Conservation (phyloP, 495 filamentous ascomycete genomes). For the Immersiella caudata region DNA sequence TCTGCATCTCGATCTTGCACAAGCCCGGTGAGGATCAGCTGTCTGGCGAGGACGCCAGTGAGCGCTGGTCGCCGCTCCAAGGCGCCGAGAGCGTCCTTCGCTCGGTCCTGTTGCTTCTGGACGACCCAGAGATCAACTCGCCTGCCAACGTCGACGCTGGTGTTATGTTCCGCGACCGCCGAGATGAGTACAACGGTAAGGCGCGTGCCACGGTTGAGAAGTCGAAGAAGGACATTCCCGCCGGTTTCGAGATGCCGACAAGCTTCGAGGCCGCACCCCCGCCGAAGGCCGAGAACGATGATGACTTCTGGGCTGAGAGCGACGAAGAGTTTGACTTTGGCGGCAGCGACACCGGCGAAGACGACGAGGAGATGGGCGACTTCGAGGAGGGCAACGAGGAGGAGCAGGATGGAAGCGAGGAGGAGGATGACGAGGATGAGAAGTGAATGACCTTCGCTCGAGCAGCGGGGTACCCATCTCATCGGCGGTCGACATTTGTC, state of each 20-base stretch:
- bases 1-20: conserved; percentile 97
- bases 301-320: conserved; percentile 81
- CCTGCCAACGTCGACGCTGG: conserved; percentile 95
- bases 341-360: conserved; percentile 64
- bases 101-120: conserved; percentile 88
- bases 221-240: conserved; percentile 78
- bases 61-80: conserved; percentile 92
- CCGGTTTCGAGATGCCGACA: conserved; percentile 81
- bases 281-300: conserved; percentile 70
- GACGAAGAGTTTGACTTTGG: conserved; percentile 83
- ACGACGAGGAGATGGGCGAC: conserved; percentile 59
- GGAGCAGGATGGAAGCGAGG: conserved; percentile 31
- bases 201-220: conserved; percentile 71
- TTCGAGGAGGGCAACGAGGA: conserved; percentile 48
- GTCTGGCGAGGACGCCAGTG: conserved; percentile 83
- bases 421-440: conserved; percentile 47
- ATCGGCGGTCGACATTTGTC: conserved; percentile 2
- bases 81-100: conserved; percentile 92
- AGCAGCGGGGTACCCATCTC: background rate
- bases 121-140: conserved; percentile 89
- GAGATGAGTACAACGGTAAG: conserved; percentile 64
- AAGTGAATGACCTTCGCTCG: background rate
- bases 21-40: conserved; percentile 86
- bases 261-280: conserved; percentile 62
- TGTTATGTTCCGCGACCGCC: conserved; percentile 77